These are phyloP conservation scores for Macrophomina phaseolina DNA, from an alignment of 2,329 filamentous ascomycete species.

Conservation along the genomic window DNA sequence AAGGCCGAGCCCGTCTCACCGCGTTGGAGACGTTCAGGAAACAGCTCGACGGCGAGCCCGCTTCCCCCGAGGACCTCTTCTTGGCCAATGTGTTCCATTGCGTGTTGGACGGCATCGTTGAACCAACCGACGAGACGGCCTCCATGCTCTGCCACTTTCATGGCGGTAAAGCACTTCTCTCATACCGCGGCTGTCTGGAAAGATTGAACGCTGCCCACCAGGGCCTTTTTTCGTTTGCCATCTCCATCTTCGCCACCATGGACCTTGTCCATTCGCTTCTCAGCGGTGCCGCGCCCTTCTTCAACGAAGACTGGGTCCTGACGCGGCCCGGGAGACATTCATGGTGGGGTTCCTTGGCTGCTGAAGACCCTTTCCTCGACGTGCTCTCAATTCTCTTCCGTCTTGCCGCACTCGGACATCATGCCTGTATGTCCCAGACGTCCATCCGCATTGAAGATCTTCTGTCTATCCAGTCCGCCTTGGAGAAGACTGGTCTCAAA, in stretches of 20 bases:
- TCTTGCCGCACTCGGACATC: not conserved
- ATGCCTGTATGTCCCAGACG: not conserved
- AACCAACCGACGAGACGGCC: not conserved
- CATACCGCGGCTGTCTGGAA: not conserved
- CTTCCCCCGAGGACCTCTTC: not conserved
- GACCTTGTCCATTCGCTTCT: not conserved
- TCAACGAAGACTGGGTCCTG: conserved; percentile 1
- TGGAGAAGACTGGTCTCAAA: not conserved
- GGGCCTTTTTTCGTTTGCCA: not conserved
- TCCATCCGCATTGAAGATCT: not conserved
- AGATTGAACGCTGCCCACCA: not conserved
- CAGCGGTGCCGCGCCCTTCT: not conserved
- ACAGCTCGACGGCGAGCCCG: not conserved
- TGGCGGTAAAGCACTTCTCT: not conserved
- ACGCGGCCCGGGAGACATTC: not conserved
- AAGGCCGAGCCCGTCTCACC: not conserved
- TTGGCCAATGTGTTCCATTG: conserved; percentile 11
- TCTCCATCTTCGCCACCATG: conserved; percentile 11
- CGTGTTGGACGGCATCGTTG: conserved; percentile 5
- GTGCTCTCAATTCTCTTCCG: not conserved
- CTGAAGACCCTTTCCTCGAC: not conserved
- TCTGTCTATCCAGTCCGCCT: not conserved
- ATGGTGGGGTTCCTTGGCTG: not conserved
- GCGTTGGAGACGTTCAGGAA: not conserved
- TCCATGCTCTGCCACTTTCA: conserved; percentile 7